Conservation (phyloP, 192 early-diverging fungal species). For the Funneliformis geosporum region DNA sequence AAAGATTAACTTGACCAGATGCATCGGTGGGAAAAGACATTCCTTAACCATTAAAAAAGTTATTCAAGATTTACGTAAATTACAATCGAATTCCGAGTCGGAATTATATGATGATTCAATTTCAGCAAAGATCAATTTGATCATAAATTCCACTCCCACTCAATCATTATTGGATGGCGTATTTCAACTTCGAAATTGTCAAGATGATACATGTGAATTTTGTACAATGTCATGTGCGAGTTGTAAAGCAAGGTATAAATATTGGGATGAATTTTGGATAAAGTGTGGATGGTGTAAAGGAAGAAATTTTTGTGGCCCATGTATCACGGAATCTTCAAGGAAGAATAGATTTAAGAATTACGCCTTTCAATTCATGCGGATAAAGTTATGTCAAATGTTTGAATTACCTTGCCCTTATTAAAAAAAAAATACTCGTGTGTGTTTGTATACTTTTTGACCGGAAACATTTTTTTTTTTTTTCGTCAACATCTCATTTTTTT, state of each 20-base stretch:
- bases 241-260: constrained; percentile 18
- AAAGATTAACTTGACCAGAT: constrained; percentile 14
- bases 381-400: constrained; percentile 20
- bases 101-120: background rate
- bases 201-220: background rate
- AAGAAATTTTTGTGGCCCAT: constrained; percentile 14
- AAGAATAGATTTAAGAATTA: background rate
- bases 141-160: background rate
- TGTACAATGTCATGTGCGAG: constrained; percentile 1
- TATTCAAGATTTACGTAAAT: background rate
- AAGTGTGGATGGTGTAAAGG: constrained; percentile 21
- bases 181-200: background rate
- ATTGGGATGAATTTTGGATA: constrained; percentile 28
- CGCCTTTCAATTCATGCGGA: background rate
- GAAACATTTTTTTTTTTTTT: background rate
- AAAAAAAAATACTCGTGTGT: too few species aligned
- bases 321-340: background rate
- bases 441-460: background rate
- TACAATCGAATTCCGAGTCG: background rate
- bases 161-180: background rate
- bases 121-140: background rate
- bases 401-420: constrained; percentile 5
- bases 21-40: constrained; percentile 22
- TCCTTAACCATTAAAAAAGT: constrained; percentile 12
- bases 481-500: background rate